These are phyloP conservation scores for Margaritispora aquatica DNA, from an alignment of 495 filamentous ascomycete genomes.

Conservation along the genomic window DNA sequence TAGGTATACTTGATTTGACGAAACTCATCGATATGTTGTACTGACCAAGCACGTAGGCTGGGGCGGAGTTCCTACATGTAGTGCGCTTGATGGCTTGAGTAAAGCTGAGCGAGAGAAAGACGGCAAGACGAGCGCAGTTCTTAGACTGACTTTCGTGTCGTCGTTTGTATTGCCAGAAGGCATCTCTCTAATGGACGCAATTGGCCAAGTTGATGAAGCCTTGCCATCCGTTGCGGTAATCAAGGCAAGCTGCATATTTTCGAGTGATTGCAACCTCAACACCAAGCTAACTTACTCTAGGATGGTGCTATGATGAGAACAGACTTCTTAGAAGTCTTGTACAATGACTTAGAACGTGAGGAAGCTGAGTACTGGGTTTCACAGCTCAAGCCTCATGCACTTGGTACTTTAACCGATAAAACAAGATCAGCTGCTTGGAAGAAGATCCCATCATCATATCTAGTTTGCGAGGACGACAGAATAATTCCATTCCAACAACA, in stretches of 20 bases:
- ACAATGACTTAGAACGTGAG: constrained; percentile 10
- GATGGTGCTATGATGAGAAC: constrained; percentile 1
- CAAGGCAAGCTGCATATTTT: background rate
- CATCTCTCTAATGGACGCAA: background rate
- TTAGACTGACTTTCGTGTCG: constrained; percentile 8
- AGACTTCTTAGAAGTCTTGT: constrained; percentile 5
- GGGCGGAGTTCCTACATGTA: constrained; percentile 7
- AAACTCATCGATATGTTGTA: background rate
- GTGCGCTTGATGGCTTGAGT: constrained; percentile 15
- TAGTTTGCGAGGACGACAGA: constrained; percentile 35
- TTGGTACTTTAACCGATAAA: constrained; percentile 6
- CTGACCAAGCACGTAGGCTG: background rate
- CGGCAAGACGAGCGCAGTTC: constrained; percentile 9
- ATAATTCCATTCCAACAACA: constrained; percentile 30
- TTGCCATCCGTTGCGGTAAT: background rate
- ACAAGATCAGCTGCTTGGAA: constrained; percentile 34
- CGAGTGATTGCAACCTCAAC: background rate
- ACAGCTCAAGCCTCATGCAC: constrained; percentile 10
- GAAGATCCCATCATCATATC: constrained; percentile 34
- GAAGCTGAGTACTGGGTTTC: constrained; percentile 3
- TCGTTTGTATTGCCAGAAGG: constrained; percentile 7
- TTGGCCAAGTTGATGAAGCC: background rate
- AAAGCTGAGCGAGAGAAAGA: constrained; percentile 8
- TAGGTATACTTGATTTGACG: background rate
- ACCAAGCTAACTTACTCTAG: background rate